These are phyloP conservation scores for Cryptococcus sp. DNA, from an alignment of 1,284 basidiomycete species.

Conservation along the genomic window DNA sequence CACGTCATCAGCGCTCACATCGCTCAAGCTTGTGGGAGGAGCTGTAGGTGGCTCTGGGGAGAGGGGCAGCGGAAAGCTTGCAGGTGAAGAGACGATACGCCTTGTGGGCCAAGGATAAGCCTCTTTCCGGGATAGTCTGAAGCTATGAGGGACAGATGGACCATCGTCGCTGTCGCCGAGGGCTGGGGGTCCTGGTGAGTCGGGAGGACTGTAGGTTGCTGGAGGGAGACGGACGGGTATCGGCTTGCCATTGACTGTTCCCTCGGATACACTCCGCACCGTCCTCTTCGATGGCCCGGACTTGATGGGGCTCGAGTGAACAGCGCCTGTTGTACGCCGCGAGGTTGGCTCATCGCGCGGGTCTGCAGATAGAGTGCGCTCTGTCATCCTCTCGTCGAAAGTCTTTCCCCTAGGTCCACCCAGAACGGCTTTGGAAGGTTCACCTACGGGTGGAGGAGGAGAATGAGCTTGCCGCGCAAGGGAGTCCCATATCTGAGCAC, in stretches of 20 bases:
- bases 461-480: no score
- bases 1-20: neutral
- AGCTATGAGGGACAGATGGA: neutral
- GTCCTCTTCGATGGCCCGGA: neutral
- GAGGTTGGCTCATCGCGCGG: neutral
- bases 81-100: conserved; percentile 10
- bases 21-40: no score
- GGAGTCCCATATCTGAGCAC: no score
- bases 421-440: conserved; percentile 44
- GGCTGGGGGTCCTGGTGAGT: conserved; percentile 8
- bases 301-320: conserved; percentile 5
- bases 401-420: conserved; percentile 45
- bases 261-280: neutral
- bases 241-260: conserved; percentile 16
- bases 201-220: conserved; percentile 24
- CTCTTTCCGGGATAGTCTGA: conserved; percentile 15
- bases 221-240: conserved; percentile 29
- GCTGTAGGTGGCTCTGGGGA: conserved; percentile 4
- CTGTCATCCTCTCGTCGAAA: conserved; percentile 37
- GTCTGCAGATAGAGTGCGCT: neutral
- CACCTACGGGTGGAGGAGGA: conserved; percentile 12
- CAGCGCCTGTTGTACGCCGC: neutral
- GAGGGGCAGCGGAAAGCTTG: conserved; percentile 13
- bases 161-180: neutral
- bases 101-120: conserved; percentile 22